phyloP scores from a whole-genome alignment of 257 asterid species.

The Solanum medicagineum region DNA sequence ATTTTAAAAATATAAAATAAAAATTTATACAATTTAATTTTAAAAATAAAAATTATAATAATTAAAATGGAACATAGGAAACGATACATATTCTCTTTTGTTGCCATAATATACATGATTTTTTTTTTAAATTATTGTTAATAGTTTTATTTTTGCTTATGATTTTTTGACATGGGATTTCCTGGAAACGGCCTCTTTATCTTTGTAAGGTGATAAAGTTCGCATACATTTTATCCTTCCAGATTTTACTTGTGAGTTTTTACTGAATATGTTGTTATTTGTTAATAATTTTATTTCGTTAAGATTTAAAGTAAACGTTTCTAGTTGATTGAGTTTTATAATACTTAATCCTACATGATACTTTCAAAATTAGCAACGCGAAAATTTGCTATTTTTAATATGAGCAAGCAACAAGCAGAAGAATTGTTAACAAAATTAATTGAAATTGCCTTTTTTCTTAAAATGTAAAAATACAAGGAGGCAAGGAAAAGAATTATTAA shows the following conservation, averaged over 20 bases:
- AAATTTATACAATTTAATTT: too few relatives aligned
- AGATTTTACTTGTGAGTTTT: too few relatives aligned
- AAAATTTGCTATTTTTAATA: neutral
- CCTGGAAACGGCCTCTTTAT: too few relatives aligned
- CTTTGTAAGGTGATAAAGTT: too few relatives aligned
- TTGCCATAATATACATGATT: neutral
- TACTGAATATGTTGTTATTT: neutral
- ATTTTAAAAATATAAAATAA: too few relatives aligned
- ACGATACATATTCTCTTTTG: neutral
- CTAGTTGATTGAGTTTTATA: neutral
- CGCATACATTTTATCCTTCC: too few relatives aligned
- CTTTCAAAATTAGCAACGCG: neutral
- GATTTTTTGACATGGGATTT: too few relatives aligned
- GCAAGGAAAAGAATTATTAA: neutral
- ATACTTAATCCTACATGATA: neutral
- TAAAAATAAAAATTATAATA: too few relatives aligned
- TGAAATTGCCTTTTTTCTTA: too few relatives aligned
- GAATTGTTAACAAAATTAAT: too few relatives aligned
- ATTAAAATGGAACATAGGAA: too few relatives aligned
- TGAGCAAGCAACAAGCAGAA: neutral
- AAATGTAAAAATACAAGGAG: neutral
- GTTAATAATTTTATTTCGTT: neutral
- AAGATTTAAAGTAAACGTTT: neutral
- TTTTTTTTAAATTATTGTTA: neutral
- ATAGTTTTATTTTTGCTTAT: neutral